phyloP scores from a whole-genome alignment of 2,329 filamentous ascomycete species.

The Neofusicoccum laricinum region DNA sequence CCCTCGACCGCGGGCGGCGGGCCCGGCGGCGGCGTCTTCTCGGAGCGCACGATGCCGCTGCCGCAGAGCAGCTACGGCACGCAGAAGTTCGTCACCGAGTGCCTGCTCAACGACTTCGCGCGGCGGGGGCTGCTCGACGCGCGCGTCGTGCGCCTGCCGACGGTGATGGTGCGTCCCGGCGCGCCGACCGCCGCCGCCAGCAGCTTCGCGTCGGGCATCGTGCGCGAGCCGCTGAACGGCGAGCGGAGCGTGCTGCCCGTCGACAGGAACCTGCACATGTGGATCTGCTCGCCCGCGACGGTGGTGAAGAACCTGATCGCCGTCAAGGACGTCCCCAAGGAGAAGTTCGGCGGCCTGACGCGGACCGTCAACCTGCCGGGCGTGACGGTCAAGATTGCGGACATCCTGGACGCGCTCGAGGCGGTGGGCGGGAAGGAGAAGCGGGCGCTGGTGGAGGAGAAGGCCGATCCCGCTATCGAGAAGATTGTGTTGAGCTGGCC shows the following conservation, averaged over 20 bases:
- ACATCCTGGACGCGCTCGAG: constrained; percentile 53
- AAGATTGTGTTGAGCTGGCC: constrained; percentile 52
- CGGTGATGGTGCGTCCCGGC: constrained; percentile 57
- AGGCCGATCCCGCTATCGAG: constrained; percentile 44
- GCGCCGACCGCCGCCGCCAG: constrained; percentile 56
- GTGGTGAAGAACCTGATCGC: constrained; percentile 52
- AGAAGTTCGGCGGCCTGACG: constrained; percentile 43
- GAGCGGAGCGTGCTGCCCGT: constrained; percentile 47
- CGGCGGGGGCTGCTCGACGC: constrained; percentile 55
- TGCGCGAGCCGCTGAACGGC: constrained; percentile 59
- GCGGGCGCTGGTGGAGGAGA: constrained; percentile 46
- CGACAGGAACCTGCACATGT: constrained; percentile 47
- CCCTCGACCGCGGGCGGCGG: constrained; percentile 35
- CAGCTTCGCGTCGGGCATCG: constrained; percentile 60
- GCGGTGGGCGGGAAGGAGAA: constrained; percentile 51
- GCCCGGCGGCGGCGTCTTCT: constrained; percentile 26
- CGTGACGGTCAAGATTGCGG: constrained; percentile 47
- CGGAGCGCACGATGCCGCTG: constrained; percentile 45
- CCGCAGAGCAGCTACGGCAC: constrained; percentile 60
- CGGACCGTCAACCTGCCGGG: constrained; percentile 52
- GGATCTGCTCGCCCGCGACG: constrained; percentile 54
- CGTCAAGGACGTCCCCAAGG: constrained; percentile 46
- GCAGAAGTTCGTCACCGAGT: constrained; percentile 59
- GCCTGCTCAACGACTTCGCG: constrained; percentile 58
- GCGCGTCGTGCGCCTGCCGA: constrained; percentile 57